phyloP scores from a whole-genome alignment of 495 filamentous ascomycete genomes.

The Penicillium desertorum region DNA sequence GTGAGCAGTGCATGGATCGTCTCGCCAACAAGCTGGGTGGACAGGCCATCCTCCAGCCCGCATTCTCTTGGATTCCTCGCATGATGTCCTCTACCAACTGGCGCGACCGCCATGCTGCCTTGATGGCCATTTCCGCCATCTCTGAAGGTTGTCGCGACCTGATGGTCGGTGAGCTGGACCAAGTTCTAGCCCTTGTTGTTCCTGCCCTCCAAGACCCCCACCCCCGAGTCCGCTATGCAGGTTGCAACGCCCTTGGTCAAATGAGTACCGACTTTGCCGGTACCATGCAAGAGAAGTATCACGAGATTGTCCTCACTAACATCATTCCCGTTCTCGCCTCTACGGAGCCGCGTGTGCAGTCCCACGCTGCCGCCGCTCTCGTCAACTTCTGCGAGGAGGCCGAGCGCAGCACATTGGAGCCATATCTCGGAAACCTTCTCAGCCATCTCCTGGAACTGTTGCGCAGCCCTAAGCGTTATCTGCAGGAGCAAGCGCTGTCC shows the following conservation, averaged over 20 bases:
- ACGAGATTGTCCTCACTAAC: conserved; percentile 76
- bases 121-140: conserved; percentile 99
- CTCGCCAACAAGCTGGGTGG: conserved; percentile 97
- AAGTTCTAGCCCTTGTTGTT: conserved; percentile 89
- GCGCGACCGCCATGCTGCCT: conserved; percentile 93
- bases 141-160: conserved; percentile 95
- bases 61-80: conserved; percentile 92
- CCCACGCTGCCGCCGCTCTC: conserved; percentile 92
- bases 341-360: conserved; percentile 89
- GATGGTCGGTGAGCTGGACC: conserved; percentile 91
- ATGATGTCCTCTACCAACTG: conserved; percentile 97
- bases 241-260: conserved; percentile 97
- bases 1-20: conserved; percentile 98
- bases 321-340: conserved; percentile 93
- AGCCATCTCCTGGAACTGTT: conserved; percentile 79
- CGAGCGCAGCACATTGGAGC: conserved; percentile 86
- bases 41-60: conserved; percentile 79
- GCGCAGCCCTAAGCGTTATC: conserved; percentile 87
- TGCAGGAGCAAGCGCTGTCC: conserved; percentile 96
- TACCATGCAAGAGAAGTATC: conserved; percentile 97
- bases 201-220: conserved; percentile 90
- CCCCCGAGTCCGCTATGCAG: conserved; percentile 94
- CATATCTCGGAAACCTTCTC: conserved; percentile 87
- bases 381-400: conserved; percentile 99
- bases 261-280: conserved; percentile 99